Percentiles rank a stretch among this genome's conserved stretches.
These are phyloP conservation scores for Cyathus olla DNA, from an alignment of 1,284 basidiomycete genomes.

Conservation along the genomic window DNA sequence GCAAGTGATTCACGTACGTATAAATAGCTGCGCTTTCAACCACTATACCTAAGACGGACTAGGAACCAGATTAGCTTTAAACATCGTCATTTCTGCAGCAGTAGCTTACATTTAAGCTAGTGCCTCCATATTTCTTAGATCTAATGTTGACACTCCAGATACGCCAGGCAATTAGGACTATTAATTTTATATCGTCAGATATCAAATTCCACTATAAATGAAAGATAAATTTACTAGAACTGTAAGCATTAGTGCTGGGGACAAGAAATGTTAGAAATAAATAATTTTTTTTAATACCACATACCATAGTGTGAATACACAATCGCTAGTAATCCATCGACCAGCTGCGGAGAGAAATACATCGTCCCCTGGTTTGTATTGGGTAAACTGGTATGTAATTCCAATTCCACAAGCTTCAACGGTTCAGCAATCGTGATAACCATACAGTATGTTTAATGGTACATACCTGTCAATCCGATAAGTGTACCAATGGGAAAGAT, in stretches of 20 bases:
- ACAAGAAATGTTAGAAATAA: too few species aligned
- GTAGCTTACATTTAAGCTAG: background rate
- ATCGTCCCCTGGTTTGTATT: background rate
- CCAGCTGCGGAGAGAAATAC: background rate
- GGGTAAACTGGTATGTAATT: background rate
- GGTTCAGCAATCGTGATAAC: background rate
- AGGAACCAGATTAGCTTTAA: background rate
- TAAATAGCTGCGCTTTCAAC: background rate
- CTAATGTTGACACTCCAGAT: background rate
- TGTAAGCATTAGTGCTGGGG: background rate
- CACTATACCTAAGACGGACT: background rate
- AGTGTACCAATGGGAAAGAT: slow-evolving; percentile 1
- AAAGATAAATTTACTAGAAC: background rate
- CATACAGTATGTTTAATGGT: background rate
- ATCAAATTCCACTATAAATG: background rate
- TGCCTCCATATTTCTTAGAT: background rate
- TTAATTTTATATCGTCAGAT: background rate
- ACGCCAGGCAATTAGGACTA: background rate
- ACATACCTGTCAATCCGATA: background rate
- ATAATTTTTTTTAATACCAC: background rate
- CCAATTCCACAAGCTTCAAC: background rate
- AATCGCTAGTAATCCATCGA: slow-evolving; percentile 2
- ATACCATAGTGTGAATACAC: slow-evolving; percentile 2
- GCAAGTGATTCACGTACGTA: background rate
- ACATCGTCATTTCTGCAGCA: background rate